These are phyloP conservation scores for Magnusiomyces sp. DNA, from an alignment of 1,139 yeast species.

Conservation along the genomic window DNA sequence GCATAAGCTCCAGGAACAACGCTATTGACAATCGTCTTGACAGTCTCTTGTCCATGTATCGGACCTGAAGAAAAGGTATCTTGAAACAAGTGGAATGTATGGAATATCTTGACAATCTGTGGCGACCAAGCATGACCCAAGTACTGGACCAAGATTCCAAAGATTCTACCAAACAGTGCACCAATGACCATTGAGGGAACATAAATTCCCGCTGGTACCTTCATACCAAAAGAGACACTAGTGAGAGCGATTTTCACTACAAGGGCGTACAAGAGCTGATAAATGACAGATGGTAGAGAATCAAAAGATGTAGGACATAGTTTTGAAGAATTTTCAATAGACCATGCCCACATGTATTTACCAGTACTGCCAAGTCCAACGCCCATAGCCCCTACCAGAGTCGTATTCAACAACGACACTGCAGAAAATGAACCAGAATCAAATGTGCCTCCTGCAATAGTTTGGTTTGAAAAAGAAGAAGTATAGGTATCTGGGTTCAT, in stretches of 20 bases:
- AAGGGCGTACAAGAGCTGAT: constrained; percentile 38
- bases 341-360: no score
- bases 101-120: constrained; percentile 12
- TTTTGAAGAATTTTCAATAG: background rate
- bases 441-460: background rate
- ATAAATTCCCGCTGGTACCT: constrained; percentile 58
- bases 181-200: constrained; percentile 66
- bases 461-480: background rate
- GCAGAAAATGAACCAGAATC: background rate
- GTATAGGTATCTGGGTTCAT: constrained; percentile 6
- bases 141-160: constrained; percentile 44
- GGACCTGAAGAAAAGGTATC: constrained; percentile 17
- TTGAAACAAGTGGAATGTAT: background rate
- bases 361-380: constrained; percentile 10
- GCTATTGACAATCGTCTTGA: constrained; percentile 16
- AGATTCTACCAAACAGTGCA: constrained; percentile 51
- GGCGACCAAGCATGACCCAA: constrained; percentile 23
- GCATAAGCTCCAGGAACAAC: constrained; percentile 50
- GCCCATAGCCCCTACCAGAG: no score
- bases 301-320: constrained; percentile 38
- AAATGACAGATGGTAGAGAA: constrained; percentile 33
- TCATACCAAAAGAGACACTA: constrained; percentile 50
- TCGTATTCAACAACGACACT: background rate
- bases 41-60: constrained; percentile 13
- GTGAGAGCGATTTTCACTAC: constrained; percentile 42